phyloP scores from a whole-genome alignment of 2,329 filamentous ascomycete genomes.

The Neonectria ditissima region DNA sequence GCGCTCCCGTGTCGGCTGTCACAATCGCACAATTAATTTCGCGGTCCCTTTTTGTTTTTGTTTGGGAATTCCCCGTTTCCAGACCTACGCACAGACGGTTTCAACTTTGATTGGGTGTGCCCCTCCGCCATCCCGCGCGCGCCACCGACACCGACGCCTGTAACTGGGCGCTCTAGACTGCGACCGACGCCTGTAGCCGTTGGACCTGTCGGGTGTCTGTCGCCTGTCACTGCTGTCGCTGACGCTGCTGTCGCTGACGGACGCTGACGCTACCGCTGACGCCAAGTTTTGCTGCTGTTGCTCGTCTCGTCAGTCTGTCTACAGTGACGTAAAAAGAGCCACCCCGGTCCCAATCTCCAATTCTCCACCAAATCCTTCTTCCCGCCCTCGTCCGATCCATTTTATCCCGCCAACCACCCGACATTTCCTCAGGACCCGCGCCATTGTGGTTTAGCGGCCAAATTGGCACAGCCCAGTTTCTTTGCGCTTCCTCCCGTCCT shows the following conservation, averaged over 20 bases:
- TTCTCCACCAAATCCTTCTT: constrained; percentile 9
- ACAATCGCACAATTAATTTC: constrained; percentile 6
- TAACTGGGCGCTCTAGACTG: constrained; percentile 6
- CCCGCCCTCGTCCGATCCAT: constrained; percentile 19
- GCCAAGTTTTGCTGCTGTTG: neutral
- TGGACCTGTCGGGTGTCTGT: neutral
- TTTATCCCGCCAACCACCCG: constrained; percentile 24
- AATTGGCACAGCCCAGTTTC: constrained; percentile 8
- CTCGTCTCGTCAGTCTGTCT: constrained; percentile 3
- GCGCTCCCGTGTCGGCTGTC: constrained; percentile 10
- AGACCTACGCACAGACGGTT: constrained; percentile 22
- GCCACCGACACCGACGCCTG: constrained; percentile 14
- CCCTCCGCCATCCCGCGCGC: constrained; percentile 25
- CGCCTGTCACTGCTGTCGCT: too few relatives aligned
- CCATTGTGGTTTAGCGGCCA: constrained; percentile 24
- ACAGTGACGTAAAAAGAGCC: constrained; percentile 13
- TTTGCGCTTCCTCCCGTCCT: constrained; percentile 15
- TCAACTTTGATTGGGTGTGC: constrained; percentile 1
- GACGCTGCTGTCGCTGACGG: too few relatives aligned
- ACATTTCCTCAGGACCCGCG: constrained; percentile 19
- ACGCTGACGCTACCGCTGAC: neutral
- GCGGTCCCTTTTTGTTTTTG: constrained; percentile 7
- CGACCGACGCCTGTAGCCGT: neutral
- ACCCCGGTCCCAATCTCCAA: constrained; percentile 14
- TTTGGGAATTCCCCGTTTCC: constrained; percentile 8